Conservation (phyloP, 345 rosid genomes). For the Arabidopsis suecica region DNA sequence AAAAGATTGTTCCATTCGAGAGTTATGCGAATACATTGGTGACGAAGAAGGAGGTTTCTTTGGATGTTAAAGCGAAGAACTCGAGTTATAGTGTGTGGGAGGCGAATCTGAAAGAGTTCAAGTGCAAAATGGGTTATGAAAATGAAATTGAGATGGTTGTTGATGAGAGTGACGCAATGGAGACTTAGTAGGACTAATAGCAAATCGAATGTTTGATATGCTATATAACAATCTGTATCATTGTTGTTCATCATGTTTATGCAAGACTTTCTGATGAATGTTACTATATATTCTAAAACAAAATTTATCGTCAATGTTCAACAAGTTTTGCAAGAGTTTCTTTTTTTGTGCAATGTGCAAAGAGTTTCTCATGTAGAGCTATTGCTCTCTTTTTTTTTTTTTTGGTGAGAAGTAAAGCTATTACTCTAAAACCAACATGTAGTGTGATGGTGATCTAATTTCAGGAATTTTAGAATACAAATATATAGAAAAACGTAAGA, state of each 20-base stretch:
- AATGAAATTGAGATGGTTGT: constrained; percentile 15
- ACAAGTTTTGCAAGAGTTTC: constrained; percentile 18
- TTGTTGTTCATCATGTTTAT: constrained; percentile 12
- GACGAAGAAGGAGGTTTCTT: constrained; percentile 62
- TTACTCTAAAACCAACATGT: neutral
- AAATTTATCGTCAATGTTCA: neutral
- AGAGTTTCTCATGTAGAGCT: constrained; percentile 7
- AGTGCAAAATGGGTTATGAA: constrained; percentile 30
- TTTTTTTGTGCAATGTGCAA: too few relatives aligned
- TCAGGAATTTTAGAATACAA: neutral
- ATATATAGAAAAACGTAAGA: neutral
- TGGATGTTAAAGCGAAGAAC: constrained; percentile 63
- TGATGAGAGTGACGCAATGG: constrained; percentile 35
- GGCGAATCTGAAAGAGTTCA: constrained; percentile 49
- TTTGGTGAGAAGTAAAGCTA: neutral
- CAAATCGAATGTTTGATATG: constrained; percentile 26
- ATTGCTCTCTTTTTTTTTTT: neutral
- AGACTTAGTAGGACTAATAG: constrained; percentile 30
- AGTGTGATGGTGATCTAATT: neutral
- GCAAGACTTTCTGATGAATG: constrained; percentile 12
- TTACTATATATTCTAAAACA: neutral
- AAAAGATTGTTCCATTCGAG: constrained; percentile 47
- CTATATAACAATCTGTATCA: constrained; percentile 10
- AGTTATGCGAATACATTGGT: constrained; percentile 50
- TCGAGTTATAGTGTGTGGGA: constrained; percentile 77